phyloP scores from a whole-genome alignment of 441 rosid genomes.

The Croton laevigatus region DNA sequence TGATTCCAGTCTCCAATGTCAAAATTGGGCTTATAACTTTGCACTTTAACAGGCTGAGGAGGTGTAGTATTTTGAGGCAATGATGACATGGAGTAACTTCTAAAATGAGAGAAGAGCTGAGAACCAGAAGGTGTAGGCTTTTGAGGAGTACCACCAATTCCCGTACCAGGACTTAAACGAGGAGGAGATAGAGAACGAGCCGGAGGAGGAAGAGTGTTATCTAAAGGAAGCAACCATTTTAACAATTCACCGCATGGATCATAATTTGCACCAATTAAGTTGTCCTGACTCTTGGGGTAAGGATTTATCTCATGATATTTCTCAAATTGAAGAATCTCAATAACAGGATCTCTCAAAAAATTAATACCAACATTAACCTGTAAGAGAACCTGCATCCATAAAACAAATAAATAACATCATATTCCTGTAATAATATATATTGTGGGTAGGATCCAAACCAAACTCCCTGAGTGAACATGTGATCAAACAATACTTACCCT shows the following conservation, averaged over 20 bases:
- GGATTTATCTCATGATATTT: conserved; percentile 48
- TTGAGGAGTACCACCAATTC: conserved; percentile 49
- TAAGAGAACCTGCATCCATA: conserved; percentile 97
- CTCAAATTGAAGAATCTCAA: conserved; percentile 97
- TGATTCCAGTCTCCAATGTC: conserved; percentile 83
- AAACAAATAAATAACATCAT: conserved; percentile 43
- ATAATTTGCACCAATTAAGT: conserved; percentile 30
- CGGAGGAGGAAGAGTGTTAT: conserved; percentile 59
- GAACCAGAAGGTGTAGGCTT: conserved; percentile 73
- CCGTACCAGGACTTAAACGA: conserved; percentile 48
- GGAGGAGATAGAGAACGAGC: conserved; percentile 62
- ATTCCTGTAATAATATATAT: background rate
- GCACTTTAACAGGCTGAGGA: conserved; percentile 51
- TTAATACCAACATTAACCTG: conserved; percentile 78
- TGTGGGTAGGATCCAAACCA: background rate
- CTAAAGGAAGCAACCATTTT: conserved; percentile 96
- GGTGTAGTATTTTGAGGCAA: conserved; percentile 71
- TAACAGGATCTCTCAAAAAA: conserved; percentile 70
- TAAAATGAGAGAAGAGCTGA: conserved; percentile 85
- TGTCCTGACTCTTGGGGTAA: conserved; percentile 36
- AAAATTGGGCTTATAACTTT: conserved; percentile 72
- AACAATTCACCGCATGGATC: conserved; percentile 81
- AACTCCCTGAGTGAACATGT: background rate
- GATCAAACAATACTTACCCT: background rate
- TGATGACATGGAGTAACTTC: conserved; percentile 98